Percentiles rank a stretch among this genome's conserved stretches.
Conservation (phyloP, 345 rosid genomes). For the Eucalyptus decipiens region DNA sequence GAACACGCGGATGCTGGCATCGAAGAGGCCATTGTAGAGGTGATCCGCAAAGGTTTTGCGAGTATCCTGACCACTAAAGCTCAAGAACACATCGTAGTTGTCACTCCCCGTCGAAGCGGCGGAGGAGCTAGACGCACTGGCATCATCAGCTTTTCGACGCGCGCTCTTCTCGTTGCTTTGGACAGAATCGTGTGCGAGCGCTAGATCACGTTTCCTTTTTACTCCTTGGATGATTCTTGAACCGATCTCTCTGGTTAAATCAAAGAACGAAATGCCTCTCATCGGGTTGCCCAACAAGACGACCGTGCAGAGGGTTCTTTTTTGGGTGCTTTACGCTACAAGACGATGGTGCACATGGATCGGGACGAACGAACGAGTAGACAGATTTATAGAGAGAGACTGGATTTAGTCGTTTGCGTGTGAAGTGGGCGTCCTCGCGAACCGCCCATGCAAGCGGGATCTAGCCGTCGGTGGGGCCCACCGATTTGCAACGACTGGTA, state of each 20-base stretch:
- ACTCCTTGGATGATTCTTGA: neutral
- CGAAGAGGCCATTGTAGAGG: neutral
- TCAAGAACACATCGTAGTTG: neutral
- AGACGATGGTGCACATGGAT: too few relatives aligned
- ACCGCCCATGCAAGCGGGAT: neutral
- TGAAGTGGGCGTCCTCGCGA: neutral
- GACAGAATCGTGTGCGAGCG: accelerated
- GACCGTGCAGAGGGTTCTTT: too few relatives aligned
- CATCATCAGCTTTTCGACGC: accelerated
- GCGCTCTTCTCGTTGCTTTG: neutral
- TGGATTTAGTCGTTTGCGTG: neutral
- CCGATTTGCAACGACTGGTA: too few relatives aligned
- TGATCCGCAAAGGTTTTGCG: neutral
- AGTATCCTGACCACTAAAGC: neutral
- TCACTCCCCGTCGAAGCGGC: accelerated
- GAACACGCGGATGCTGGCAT: neutral
- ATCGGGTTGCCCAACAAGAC: neutral
- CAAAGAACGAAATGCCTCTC: neutral
- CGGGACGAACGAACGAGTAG: too few relatives aligned
- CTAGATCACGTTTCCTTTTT: neutral
- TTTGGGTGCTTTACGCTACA: too few relatives aligned
- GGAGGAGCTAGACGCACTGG: neutral
- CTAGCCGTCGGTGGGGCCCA: neutral
- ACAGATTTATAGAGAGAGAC: neutral
- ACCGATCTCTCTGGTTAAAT: neutral